phyloP scores from a whole-genome alignment of 441 rosid species.

The Kokia cookei region DNA sequence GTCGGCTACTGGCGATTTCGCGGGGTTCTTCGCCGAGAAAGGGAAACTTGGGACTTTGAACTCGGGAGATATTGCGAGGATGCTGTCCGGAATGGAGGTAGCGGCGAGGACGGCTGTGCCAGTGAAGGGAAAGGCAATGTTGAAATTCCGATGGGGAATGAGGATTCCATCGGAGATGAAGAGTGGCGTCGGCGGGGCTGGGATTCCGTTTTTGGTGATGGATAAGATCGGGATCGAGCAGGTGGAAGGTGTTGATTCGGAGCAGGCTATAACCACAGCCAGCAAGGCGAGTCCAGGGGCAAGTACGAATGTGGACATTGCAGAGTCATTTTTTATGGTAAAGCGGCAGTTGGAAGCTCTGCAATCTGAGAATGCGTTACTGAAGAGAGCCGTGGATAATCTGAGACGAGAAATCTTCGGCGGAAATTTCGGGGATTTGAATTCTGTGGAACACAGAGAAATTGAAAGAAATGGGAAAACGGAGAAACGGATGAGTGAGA shows the following conservation, averaged over 20 bases:
- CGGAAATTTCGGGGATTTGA: no score
- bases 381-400: slow-evolving; percentile 68
- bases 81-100: slow-evolving; percentile 58
- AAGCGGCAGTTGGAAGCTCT: slow-evolving; percentile 58
- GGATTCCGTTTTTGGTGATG: slow-evolving; percentile 71
- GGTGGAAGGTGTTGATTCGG: slow-evolving; percentile 31
- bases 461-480: slow-evolving; percentile 33
- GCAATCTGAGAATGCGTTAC: slow-evolving; percentile 50
- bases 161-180: slow-evolving; percentile 59
- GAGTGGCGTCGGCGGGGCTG: not conserved
- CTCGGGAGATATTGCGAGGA: slow-evolving; percentile 34
- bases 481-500: slow-evolving; percentile 33
- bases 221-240: slow-evolving; percentile 83
- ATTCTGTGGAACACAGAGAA: not conserved
- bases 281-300: slow-evolving; percentile 7
- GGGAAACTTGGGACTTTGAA: slow-evolving; percentile 35
- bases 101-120: slow-evolving; percentile 65
- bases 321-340: slow-evolving; percentile 40
- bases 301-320: slow-evolving; percentile 28
- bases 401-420: slow-evolving; percentile 35
- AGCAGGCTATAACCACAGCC: slow-evolving; percentile 7
- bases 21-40: slow-evolving; percentile 18
- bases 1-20: slow-evolving; percentile 25
- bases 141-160: slow-evolving; percentile 84
- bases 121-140: slow-evolving; percentile 45